Evolutionary conservation across 2,329 filamentous ascomycete species (phyloP), one percentile per base, ranked within the genome.

Genomic region (Alternaria burnsii): DNA sequence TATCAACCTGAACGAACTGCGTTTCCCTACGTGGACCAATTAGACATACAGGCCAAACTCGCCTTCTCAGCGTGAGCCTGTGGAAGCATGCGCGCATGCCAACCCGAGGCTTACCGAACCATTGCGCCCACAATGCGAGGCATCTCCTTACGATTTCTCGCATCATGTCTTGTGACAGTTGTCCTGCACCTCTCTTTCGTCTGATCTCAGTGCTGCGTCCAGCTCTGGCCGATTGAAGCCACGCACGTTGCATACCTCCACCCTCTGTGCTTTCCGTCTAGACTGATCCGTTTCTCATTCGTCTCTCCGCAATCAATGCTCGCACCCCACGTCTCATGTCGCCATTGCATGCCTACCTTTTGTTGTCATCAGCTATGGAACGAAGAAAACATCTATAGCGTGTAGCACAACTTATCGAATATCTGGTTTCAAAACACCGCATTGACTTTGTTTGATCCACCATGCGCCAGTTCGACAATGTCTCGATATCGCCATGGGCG

Each of bases 1-100:
- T 69, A 69, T 71, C 67, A 69, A 52, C 53, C 53, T 68, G 58
- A 67, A 67, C 72, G 65, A 71, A 72, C 66, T 65, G 67, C 65
- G 61, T 61, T 64, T 63, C 59, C 66, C 62, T 68, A 77, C 76
- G 76, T 78, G 76, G 76, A 71, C 75, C 75, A 78, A 75, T 78
- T 44, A 64, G 51, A 63, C 62, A 58, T 61, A 66, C 67, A 64
- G 65, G 69, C 70, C 70, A 71, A 71, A 68, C 58, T 55, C 58
- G 55, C 61, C 61, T 65, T 67, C 55, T 65, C 67, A 66, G 67
- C 62, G 56, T 66, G 58, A 59, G 53, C 62, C 34, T 68, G 63
- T 69, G 71, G 70, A 58, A 59, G 53, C 62, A 22, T 68, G 63
- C 70, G 71, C 69, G 67, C 61, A 54, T 70, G 63, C 71, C 71